Conservation (phyloP, 176 grass and related monocot species). For the Phoenix dactylifera region DNA sequence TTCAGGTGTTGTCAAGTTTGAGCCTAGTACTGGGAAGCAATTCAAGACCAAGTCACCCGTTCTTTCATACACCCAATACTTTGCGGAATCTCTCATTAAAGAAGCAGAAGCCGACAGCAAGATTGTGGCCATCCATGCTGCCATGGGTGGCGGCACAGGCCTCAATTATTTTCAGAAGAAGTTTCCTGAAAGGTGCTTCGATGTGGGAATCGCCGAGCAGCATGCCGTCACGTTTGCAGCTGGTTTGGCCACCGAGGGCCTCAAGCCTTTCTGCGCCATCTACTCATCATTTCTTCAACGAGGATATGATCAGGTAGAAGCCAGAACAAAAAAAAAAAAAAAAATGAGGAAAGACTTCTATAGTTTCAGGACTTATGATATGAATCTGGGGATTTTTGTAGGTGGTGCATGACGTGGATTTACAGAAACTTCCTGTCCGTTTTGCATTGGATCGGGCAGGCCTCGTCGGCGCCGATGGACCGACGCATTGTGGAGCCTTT, state of each 20-base stretch:
- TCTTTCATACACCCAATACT: conserved; percentile 79
- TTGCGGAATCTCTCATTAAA: conserved; percentile 63
- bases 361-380: background rate
- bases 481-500: conserved; percentile 92
- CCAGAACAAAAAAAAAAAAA: background rate
- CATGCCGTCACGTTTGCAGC: conserved; percentile 92
- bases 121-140: conserved; percentile 90
- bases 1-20: conserved; percentile 74
- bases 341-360: background rate
- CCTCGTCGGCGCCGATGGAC: conserved; percentile 82
- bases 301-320: conserved; percentile 73
- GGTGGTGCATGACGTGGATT: conserved; percentile 95
- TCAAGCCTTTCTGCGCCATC: conserved; percentile 95
- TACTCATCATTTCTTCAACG: conserved; percentile 96
- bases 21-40: conserved; percentile 63
- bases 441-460: conserved; percentile 81
- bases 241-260: conserved; percentile 67
- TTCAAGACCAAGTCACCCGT: conserved; percentile 36
- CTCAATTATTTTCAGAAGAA: conserved; percentile 88
- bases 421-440: conserved; percentile 74
- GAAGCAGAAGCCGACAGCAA: conserved; percentile 58
- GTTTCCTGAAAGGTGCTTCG: conserved; percentile 93
- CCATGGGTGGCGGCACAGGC: conserved; percentile 93
- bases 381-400: background rate
- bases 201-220: conserved; percentile 97